phyloP scores from a whole-genome alignment of 2,329 filamentous ascomycete species.

The Botrytis cinerea region DNA sequence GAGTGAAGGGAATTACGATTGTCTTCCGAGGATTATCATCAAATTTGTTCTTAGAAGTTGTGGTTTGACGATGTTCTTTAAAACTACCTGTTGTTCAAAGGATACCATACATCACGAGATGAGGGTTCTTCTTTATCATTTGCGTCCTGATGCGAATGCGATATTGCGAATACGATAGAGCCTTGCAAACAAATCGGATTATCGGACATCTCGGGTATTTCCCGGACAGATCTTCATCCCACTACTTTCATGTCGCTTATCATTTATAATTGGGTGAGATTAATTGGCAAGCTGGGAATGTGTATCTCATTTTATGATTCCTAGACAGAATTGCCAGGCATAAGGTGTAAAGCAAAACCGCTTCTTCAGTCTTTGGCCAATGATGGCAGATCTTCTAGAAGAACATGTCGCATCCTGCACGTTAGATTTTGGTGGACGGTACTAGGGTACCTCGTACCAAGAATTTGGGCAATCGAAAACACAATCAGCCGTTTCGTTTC shows the following conservation, averaged over 20 bases:
- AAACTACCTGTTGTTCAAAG: not conserved
- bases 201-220: slow-evolving; percentile 5
- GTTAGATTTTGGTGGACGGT: not conserved
- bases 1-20: not conserved
- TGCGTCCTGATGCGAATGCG: not conserved
- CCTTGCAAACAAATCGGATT: not conserved
- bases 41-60: not conserved
- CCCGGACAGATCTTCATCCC: not conserved
- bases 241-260: not conserved
- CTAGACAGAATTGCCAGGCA: not conserved
- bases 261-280: not conserved
- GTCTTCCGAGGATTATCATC: not conserved
- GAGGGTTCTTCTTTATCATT: not conserved
- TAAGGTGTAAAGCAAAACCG: not conserved
- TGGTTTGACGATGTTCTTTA: not conserved
- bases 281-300: not conserved
- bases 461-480: not conserved
- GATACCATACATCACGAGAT: not conserved
- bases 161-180: not conserved
- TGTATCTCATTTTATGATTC: not conserved
- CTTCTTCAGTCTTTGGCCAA: not conserved
- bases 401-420: not conserved
- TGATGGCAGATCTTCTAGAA: not conserved
- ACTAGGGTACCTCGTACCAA: not conserved
- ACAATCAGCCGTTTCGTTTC: not conserved